Evolutionary conservation across 1,139 yeast genomes (phyloP).

Genomic region (Magnusiomyces suaveolens): DNA sequence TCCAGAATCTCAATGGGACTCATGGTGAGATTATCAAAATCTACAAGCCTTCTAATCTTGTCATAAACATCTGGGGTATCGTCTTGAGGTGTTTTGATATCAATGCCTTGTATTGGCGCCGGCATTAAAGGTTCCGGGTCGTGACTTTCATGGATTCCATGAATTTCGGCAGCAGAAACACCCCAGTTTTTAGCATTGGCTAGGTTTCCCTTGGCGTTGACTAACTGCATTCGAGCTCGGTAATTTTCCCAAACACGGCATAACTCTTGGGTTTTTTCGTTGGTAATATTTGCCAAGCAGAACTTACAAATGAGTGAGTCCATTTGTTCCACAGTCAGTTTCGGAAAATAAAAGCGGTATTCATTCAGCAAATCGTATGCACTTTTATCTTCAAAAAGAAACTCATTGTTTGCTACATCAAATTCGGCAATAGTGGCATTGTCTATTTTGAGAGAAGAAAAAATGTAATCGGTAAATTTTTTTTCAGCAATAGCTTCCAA

Average conservation of each 20-base stretch:
- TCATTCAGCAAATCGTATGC: conserved; percentile 42
- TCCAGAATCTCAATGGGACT: too few relatives aligned
- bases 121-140: too few relatives aligned
- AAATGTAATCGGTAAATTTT: conserved; percentile 78
- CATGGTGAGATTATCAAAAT: too few relatives aligned
- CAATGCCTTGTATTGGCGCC: too few relatives aligned
- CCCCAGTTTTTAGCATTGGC: background rate
- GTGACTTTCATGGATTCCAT: too few relatives aligned
- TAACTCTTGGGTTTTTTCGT: conserved; percentile 9
- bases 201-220: conserved; percentile 1
- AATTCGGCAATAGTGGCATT: conserved; percentile 42
- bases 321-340: conserved; percentile 33
- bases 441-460: conserved; percentile 44
- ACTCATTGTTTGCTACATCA: conserved; percentile 41
- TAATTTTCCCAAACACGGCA: conserved; percentile 15
- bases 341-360: conserved; percentile 46
- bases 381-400: conserved; percentile 38
- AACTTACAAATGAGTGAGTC: conserved; percentile 42
- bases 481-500: conserved; percentile 42
- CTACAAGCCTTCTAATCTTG: too few relatives aligned
- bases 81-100: too few relatives aligned
- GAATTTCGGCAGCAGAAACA: background rate
- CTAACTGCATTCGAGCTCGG: conserved; percentile 12
- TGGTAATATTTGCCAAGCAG: conserved; percentile 28
- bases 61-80: too few relatives aligned